Base-by-base conservation (phyloP, 441 rosid genomes). In the Gossypium davidsonii region DNA sequence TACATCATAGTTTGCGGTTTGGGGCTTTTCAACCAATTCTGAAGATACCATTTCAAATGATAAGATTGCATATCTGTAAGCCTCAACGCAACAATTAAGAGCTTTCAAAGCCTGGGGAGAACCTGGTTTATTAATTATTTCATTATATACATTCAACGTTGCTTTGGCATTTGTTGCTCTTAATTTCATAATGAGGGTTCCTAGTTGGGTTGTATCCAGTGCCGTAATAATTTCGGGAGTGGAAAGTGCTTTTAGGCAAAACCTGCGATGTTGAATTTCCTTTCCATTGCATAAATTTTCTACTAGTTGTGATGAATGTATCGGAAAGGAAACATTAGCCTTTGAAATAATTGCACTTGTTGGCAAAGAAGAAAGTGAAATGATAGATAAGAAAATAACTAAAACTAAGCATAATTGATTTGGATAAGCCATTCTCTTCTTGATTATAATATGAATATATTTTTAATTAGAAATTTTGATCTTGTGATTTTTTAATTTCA, bases 1-100 rank as follows among this genome's bases (percentile, higher is more conserved):
- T 1, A 66, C 75, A 61, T 81, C 87, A 23, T 75, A 73, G 11
- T 77, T 81, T 0, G 83, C 80, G 0, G 74, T 26, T 51, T 4
- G 0, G 2, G 31, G 9, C 73, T 83, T 83, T 6, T 52, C 73
- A 3, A 60, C 39, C 8, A 81, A 2, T 55, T 79, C 78, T 1
- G 3, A 7, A 39, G 12, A 10, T 9, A 65, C 20, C 17, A 37
- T 63, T 11, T 39, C 23, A 4, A 73, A 73, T 25, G 71, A 64
- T 6, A 1, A 17, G n/a, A 53, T 48, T 8, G 42, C 75, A 2
- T 31, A 6, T 31, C 34, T 20, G 20, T 69, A 69, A 8, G 3
- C 21, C 1, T 3, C 17, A 8, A 34, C 1, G n/a, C 48, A 73
- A 20, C 31, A 2, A 17, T 49, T 9, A 6, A 73, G 18, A 44